Evolutionary conservation across 306 rosid genomes (phyloP), one percentile per base, ranked within the genome.

Genomic region (Sophora flavescens): DNA sequence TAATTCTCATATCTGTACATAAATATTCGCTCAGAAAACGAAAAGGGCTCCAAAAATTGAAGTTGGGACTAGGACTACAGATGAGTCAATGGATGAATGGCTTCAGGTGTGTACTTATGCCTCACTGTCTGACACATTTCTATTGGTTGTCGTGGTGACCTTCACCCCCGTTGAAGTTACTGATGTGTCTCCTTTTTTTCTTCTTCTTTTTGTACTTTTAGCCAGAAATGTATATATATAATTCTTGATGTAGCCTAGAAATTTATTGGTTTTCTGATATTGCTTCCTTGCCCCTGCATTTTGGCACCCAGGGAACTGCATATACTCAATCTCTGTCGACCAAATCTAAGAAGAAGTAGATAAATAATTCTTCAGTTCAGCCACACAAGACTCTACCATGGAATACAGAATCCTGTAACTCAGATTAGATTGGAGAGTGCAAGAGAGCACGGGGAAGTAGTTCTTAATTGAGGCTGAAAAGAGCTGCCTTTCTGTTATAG

Each of bases 11-110:
- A 18, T 51, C 36, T 84, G 11, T 68, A 3, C 59, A 4, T 75
- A 57, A 72, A 77, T 80, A 64, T 74, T 81, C 70, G 61, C 11
- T 57, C 75, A 95, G 98, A 92, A 90, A 89, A 72, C 97, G 81
- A 95, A 92, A 89, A 87, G 93, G 85, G 88, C 88, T 74, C 88
- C 98, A 68, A 94, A 91, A 83, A 91, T 94, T 73, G 98, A 94
- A 87, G 91, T 95, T 78, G 99, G 97, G 77, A 95, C 99, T 35
- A 89, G 81, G 82, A 18, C 83, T 26, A 83, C 88, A 3, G 97
- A 92, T 82, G 88, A 93, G 9, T 87, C 93, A 0, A 82, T 88
- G 82, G 97, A 95, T 75, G 97, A 92, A 72, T 95, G 99, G 99
- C 97, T 92, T 79, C 76, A 95, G 99, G 98, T 92, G 15, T 77